phyloP scores from a whole-genome alignment of 2,329 filamentous ascomycete species.

The Aspergillus pseudonomiae region DNA sequence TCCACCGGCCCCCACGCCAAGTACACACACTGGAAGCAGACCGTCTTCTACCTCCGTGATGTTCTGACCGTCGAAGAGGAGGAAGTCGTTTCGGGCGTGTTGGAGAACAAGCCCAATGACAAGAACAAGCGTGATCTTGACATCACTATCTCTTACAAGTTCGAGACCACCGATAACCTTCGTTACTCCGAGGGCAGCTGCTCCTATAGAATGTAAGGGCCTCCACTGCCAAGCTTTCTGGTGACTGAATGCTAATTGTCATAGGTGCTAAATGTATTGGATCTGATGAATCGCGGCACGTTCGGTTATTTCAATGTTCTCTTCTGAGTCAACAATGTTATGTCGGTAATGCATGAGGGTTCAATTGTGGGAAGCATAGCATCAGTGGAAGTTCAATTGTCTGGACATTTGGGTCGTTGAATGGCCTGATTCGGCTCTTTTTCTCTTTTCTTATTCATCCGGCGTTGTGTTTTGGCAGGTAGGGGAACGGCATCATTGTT shows the following conservation, averaged over 20 bases:
- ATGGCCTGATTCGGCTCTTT: constrained; percentile 18
- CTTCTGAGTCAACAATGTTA: constrained; percentile 22
- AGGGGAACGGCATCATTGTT: constrained; percentile 44
- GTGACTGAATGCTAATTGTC: constrained; percentile 27
- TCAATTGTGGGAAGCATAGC: constrained; percentile 33
- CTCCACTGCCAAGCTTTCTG: not conserved
- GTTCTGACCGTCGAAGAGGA: constrained; percentile 88
- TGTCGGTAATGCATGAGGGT: constrained; percentile 24
- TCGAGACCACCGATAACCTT: constrained; percentile 74
- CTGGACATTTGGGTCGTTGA: constrained; percentile 28
- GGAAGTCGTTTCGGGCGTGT: constrained; percentile 72
- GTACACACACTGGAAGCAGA: constrained; percentile 99
- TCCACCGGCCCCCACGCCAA: constrained; percentile 97
- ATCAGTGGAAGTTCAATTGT: constrained; percentile 33
- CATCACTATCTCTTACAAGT: constrained; percentile 80
- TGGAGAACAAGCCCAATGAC: constrained; percentile 84
- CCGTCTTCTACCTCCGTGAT: constrained; percentile 95
- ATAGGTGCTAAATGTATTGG: constrained; percentile 33
- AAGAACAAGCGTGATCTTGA: constrained; percentile 96
- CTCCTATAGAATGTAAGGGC: constrained; percentile 71
- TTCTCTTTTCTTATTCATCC: constrained; percentile 27
- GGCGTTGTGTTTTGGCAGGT: constrained; percentile 41
- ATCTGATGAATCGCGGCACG: constrained; percentile 7
- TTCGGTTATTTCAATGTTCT: constrained; percentile 19
- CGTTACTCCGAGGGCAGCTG: constrained; percentile 70